Percentiles rank a stretch among this genome's conserved stretches.
Conservation (phyloP, 2,329 filamentous ascomycete genomes). For the Whalleya microplaca region DNA sequence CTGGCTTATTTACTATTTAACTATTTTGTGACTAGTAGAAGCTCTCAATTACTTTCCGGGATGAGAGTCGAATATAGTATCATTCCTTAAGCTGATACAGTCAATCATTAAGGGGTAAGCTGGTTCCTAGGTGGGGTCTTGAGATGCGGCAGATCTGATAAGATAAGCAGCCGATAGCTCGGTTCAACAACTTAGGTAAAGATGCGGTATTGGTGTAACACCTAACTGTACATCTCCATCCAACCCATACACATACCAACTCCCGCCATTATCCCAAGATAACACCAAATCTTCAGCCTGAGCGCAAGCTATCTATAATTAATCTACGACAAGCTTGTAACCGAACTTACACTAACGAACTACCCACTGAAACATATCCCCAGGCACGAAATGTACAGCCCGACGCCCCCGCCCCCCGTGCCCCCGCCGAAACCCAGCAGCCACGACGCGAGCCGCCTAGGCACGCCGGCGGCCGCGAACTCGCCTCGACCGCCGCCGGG, state of each 20-base stretch:
- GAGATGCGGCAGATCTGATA: not conserved
- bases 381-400: conserved; percentile 38
- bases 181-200: not conserved
- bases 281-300: not conserved
- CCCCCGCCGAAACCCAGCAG: conserved; percentile 74
- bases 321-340: not conserved
- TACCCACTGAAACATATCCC: not conserved
- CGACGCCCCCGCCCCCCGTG: conserved; percentile 63
- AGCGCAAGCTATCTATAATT: not conserved
- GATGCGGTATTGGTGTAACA: not conserved
- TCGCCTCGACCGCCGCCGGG: conserved; percentile 49
- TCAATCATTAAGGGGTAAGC: not conserved
- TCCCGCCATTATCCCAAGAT: not conserved
- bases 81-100: not conserved
- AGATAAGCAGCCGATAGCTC: not conserved
- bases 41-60: too few species aligned
- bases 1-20: not conserved
- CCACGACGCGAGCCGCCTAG: conserved; percentile 69
- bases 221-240: not conserved
- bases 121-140: not conserved
- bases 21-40: not conserved
- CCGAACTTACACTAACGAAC: not conserved
- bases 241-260: not conserved
- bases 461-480: conserved; percentile 60
- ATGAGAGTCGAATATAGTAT: too few species aligned